phyloP scores from a whole-genome alignment of 2,329 filamentous ascomycete genomes.

The Cordyceps pruinosa region DNA sequence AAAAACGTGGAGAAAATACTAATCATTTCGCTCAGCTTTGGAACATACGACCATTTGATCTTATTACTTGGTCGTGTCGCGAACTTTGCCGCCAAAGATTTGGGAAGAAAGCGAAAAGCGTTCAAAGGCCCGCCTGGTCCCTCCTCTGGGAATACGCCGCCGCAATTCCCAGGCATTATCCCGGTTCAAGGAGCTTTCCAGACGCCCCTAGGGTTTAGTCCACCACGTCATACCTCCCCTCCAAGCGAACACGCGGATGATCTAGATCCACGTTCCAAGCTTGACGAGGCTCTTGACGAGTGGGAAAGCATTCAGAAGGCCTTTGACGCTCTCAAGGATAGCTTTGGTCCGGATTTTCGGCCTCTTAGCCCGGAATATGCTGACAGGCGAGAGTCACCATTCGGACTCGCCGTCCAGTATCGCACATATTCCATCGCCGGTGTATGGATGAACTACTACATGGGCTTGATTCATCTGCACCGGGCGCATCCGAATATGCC shows the following conservation, averaged over 20 bases:
- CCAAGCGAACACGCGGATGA: slow-evolving; percentile 41
- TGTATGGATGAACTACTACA: slow-evolving; percentile 82
- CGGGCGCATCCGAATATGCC: slow-evolving; percentile 85
- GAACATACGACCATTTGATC: slow-evolving; percentile 81
- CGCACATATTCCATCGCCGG: slow-evolving; percentile 81
- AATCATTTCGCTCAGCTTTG: slow-evolving; percentile 52
- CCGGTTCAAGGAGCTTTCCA: slow-evolving; percentile 44
- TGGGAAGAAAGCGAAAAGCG: slow-evolving; percentile 67
- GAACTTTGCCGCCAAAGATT: slow-evolving; percentile 71
- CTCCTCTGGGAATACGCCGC: slow-evolving; percentile 26
- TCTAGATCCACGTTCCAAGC: slow-evolving; percentile 55
- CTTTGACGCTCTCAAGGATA: slow-evolving; percentile 58
- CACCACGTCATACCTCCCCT: slow-evolving; percentile 39
- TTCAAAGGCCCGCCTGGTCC: slow-evolving; percentile 24
- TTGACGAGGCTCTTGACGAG: slow-evolving; percentile 64
- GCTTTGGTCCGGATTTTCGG: slow-evolving; percentile 69
- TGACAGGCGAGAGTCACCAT: slow-evolving; percentile 60
- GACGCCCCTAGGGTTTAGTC: slow-evolving; percentile 48
- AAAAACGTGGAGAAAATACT: not conserved
- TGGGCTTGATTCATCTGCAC: slow-evolving; percentile 75
- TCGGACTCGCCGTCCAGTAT: slow-evolving; percentile 75
- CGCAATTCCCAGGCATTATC: slow-evolving; percentile 48
- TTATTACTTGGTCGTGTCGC: slow-evolving; percentile 73
- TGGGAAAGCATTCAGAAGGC: slow-evolving; percentile 70
- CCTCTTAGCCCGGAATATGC: slow-evolving; percentile 63